Percentiles rank a stretch among this genome's conserved stretches.
Evolutionary conservation across 1,139 yeast species (phyloP).

Genomic region (Hansenula anomala): DNA sequence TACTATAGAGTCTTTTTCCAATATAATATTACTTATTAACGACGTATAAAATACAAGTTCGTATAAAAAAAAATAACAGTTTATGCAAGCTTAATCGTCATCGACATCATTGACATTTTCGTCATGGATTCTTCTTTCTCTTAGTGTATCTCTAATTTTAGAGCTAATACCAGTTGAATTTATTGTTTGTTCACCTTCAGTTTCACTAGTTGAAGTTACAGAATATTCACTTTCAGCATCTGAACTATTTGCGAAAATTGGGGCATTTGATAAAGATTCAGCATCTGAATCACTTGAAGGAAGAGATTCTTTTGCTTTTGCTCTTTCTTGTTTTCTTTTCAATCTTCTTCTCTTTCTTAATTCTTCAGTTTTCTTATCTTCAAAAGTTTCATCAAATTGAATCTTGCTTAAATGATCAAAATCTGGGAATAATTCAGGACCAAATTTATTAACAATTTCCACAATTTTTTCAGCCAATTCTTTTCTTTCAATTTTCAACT

Average conservation of each 20-base stretch:
- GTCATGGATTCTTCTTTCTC: constrained; percentile 20
- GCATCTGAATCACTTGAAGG: constrained; percentile 19
- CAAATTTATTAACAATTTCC: constrained; percentile 63
- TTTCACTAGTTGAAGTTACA: constrained; percentile 13
- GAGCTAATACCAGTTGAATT: constrained; percentile 19
- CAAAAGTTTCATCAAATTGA: constrained; percentile 41
- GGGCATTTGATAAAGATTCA: constrained; percentile 18
- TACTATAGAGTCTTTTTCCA: too few relatives aligned
- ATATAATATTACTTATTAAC: too few relatives aligned
- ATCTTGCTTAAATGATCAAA: constrained; percentile 46
- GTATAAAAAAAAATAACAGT: too few relatives aligned
- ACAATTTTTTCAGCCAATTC: constrained; percentile 57
- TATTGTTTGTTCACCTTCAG: neutral
- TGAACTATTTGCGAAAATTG: constrained; percentile 18
- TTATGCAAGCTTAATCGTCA: too few relatives aligned
- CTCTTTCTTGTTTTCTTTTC: constrained; percentile 24
- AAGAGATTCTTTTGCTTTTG: constrained; percentile 14
- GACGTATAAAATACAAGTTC: too few relatives aligned
- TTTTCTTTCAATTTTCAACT: constrained; percentile 51
- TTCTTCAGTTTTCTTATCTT: constrained; percentile 51
- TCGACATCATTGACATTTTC: too few relatives aligned
- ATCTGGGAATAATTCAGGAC: constrained; percentile 78
- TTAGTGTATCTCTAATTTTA: constrained; percentile 21
- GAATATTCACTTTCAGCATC: constrained; percentile 21
- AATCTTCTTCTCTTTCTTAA: constrained; percentile 41